These are phyloP conservation scores for Datisca glomerata DNA, from an alignment of 306 rosid species.

Conservation along the genomic window DNA sequence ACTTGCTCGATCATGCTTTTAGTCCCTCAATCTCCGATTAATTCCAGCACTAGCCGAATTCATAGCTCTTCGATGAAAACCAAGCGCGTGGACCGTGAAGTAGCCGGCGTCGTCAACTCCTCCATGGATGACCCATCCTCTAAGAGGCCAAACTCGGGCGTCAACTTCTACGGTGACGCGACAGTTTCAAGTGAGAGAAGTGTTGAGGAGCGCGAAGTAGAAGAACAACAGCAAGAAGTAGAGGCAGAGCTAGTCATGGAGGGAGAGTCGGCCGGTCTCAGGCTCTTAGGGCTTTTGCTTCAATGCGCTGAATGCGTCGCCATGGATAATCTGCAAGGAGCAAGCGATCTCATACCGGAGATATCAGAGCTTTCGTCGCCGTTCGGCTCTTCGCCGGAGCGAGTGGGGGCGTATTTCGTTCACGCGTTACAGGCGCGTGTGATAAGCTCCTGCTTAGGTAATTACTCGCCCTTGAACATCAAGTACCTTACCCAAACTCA, in stretches of 20 bases:
- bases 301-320: constrained; percentile 98
- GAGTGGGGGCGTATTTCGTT: constrained; percentile 80
- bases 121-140: constrained; percentile 21
- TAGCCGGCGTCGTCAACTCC: constrained; percentile 5
- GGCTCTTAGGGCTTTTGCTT: constrained; percentile 61
- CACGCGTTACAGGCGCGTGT: constrained; percentile 94
- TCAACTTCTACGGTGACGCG: constrained; percentile 21
- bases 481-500: constrained; percentile 41
- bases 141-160: constrained; percentile 29
- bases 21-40: constrained; percentile 50
- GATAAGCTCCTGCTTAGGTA: constrained; percentile 60
- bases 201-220: constrained; percentile 18
- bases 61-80: constrained; percentile 43
- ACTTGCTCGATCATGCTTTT: constrained; percentile 65
- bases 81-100: constrained; percentile 49
- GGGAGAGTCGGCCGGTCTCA: constrained; percentile 52
- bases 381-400: constrained; percentile 76
- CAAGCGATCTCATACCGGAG: constrained; percentile 75
- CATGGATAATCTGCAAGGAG: constrained; percentile 57
- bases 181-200: constrained; percentile 24
- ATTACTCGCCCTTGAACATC: constrained; percentile 45
- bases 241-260: constrained; percentile 16
- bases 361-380: constrained; percentile 82
- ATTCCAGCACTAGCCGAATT: constrained; percentile 17
- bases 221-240: constrained; percentile 11